Evolutionary conservation across 2,329 filamentous ascomycete genomes (phyloP).

Genomic region (Seiridium cupressi): DNA sequence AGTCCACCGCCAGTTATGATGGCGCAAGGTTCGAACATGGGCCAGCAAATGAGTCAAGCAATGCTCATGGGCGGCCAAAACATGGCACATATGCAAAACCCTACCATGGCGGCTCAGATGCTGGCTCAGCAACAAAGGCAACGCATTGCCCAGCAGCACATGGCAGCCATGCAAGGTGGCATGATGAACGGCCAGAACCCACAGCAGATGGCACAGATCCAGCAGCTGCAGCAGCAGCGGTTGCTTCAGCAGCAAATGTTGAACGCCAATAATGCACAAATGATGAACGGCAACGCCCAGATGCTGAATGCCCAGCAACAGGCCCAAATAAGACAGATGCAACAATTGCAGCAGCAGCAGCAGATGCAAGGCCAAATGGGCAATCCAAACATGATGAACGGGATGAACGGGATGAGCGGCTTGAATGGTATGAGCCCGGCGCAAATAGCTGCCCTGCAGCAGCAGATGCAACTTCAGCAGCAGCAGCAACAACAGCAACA

Average conservation of each 20-base stretch:
- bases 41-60: slow-evolving; percentile 47
- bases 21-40: slow-evolving; percentile 55
- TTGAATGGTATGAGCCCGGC: slow-evolving; percentile 25
- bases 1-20: slow-evolving; percentile 62
- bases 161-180: slow-evolving; percentile 25
- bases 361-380: slow-evolving; percentile 28
- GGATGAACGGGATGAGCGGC: not conserved
- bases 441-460: slow-evolving; percentile 28
- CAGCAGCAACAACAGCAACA: slow-evolving; percentile 29
- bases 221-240: slow-evolving; percentile 42
- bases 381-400: slow-evolving; percentile 40
- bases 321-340: slow-evolving; percentile 33
- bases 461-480: slow-evolving; percentile 31
- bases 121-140: slow-evolving; percentile 32
- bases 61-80: slow-evolving; percentile 29
- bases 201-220: slow-evolving; percentile 38
- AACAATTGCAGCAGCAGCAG: slow-evolving; percentile 38
- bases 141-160: slow-evolving; percentile 22
- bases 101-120: slow-evolving; percentile 40
- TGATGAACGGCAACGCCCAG: slow-evolving; percentile 30
- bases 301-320: slow-evolving; percentile 35
- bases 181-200: slow-evolving; percentile 30
- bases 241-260: slow-evolving; percentile 39
- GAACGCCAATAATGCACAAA: slow-evolving; percentile 27
- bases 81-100: slow-evolving; percentile 27